These are phyloP conservation scores for Punica granatum DNA, from an alignment of 345 rosid genomes.

Conservation along the genomic window DNA sequence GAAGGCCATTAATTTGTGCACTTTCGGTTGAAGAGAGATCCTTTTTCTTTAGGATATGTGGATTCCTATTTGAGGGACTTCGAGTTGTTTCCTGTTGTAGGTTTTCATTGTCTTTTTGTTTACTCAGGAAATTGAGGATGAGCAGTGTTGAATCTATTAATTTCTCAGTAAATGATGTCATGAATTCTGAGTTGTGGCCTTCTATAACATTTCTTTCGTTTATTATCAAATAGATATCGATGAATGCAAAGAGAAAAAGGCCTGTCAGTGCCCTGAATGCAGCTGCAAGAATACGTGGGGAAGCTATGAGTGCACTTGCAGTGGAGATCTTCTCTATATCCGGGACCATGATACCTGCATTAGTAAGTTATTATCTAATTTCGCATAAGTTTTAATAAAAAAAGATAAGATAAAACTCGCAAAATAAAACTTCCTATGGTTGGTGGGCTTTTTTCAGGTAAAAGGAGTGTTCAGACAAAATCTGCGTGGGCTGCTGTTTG, in stretches of 20 bases:
- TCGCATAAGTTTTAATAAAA: not conserved
- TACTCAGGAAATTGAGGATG: not conserved
- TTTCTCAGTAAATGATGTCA: not conserved
- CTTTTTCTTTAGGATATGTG: too few species aligned
- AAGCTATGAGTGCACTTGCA: slow-evolving; percentile 79
- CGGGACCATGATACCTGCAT: slow-evolving; percentile 95
- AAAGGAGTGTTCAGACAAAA: slow-evolving; percentile 52
- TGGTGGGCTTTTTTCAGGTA: slow-evolving; percentile 34
- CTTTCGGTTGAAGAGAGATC: not conserved
- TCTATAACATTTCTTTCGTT: not conserved
- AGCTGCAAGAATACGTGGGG: slow-evolving; percentile 95
- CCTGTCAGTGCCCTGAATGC: slow-evolving; percentile 94
- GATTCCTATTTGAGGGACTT: too few species aligned
- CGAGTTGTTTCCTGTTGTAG: not conserved
- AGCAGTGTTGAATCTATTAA: not conserved
- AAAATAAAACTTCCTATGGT: not conserved
- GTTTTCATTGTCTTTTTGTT: not conserved
- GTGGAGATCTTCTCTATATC: slow-evolving; percentile 82
- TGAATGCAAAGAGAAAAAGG: slow-evolving; percentile 92
- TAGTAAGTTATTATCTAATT: slow-evolving; percentile 38
- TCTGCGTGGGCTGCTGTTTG: slow-evolving; percentile 93
- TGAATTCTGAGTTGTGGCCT: not conserved
- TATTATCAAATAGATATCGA: slow-evolving; percentile 52
- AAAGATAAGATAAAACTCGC: not conserved
- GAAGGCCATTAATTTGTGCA: slow-evolving; percentile 1